A percentile compares a stretch with the other conserved stretches of the same genome.
phyloP scores from a whole-genome alignment of 2,329 filamentous ascomycete genomes.

The Amphichorda felina region DNA sequence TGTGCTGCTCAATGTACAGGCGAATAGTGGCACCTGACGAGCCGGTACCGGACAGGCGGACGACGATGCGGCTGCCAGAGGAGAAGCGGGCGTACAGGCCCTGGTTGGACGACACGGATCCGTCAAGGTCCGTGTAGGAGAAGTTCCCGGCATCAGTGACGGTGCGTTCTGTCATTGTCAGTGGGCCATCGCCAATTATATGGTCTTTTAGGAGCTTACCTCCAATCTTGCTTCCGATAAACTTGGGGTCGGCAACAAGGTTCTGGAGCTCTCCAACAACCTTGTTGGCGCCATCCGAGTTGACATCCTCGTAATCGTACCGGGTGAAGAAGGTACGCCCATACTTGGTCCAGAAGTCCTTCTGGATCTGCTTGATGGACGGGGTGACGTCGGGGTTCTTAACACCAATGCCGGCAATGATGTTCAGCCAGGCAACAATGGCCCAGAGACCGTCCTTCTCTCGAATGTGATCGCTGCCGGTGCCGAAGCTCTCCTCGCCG shows the following conservation, averaged over 20 bases:
- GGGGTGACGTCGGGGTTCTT: slow-evolving; percentile 68
- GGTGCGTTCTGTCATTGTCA: slow-evolving; percentile 46
- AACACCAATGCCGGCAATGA: slow-evolving; percentile 87
- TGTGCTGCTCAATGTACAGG: slow-evolving; percentile 95
- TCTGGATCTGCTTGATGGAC: slow-evolving; percentile 91
- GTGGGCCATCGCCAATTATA: neutral
- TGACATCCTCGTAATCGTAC: slow-evolving; percentile 95
- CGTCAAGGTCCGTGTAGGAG: slow-evolving; percentile 96
- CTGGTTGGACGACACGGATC: slow-evolving; percentile 90
- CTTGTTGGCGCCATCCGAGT: slow-evolving; percentile 82
- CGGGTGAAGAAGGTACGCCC: slow-evolving; percentile 98
- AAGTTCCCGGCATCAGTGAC: slow-evolving; percentile 90
- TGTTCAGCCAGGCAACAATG: slow-evolving; percentile 95
- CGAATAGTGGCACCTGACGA: slow-evolving; percentile 93
- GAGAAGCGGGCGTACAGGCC: slow-evolving; percentile 91
- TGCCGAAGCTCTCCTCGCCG: slow-evolving; percentile 96
- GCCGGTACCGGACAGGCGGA: slow-evolving; percentile 88
- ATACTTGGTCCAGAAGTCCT: slow-evolving; percentile 93
- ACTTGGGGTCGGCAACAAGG: slow-evolving; percentile 60
- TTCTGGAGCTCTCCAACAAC: slow-evolving; percentile 72
- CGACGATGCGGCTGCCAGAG: slow-evolving; percentile 88
- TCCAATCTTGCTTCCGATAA: slow-evolving; percentile 71
- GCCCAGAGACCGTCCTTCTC: slow-evolving; percentile 99
- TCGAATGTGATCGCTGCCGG: slow-evolving; percentile 95
- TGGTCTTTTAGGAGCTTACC: slow-evolving; percentile 31